phyloP scores from a whole-genome alignment of 164 flowering plant species.

The Magnolia officinalis region DNA sequence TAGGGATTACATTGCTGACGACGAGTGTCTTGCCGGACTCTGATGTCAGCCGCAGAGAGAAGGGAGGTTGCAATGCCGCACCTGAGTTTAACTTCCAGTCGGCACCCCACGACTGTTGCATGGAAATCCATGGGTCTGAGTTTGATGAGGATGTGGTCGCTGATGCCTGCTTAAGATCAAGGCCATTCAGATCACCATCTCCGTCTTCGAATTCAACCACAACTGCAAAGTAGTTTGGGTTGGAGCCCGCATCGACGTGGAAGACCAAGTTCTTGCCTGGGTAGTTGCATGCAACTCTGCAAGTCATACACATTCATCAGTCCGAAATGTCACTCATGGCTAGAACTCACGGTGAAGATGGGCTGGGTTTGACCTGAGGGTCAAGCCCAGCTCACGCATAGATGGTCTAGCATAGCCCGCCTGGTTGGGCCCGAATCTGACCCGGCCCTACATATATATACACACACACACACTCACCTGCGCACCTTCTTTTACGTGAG shows the following conservation, averaged over 20 bases:
- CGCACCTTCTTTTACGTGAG: no score
- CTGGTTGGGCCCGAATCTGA: no score
- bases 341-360: no score
- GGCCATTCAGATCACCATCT: slow-evolving; percentile 49
- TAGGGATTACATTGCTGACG: slow-evolving; percentile 58
- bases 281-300: slow-evolving; percentile 45
- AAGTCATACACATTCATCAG: background rate
- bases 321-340: background rate
- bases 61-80: slow-evolving; percentile 34
- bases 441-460: no score
- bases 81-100: slow-evolving; percentile 53
- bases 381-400: no score
- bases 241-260: slow-evolving; percentile 56
- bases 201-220: slow-evolving; percentile 45
- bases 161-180: slow-evolving; percentile 30
- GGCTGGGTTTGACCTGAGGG: no score
- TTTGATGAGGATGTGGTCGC: background rate
- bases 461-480: no score
- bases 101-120: slow-evolving; percentile 74
- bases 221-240: slow-evolving; percentile 43
- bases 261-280: slow-evolving; percentile 38
- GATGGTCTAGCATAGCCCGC: no score
- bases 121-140: slow-evolving; percentile 25
- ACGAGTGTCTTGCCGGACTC: slow-evolving; percentile 37
- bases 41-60: slow-evolving; percentile 44